Percentiles rank a stretch among this genome's conserved stretches.
These are phyloP conservation scores for Trichosanthes cucumerina DNA, from an alignment of 306 rosid species.

Conservation along the genomic window DNA sequence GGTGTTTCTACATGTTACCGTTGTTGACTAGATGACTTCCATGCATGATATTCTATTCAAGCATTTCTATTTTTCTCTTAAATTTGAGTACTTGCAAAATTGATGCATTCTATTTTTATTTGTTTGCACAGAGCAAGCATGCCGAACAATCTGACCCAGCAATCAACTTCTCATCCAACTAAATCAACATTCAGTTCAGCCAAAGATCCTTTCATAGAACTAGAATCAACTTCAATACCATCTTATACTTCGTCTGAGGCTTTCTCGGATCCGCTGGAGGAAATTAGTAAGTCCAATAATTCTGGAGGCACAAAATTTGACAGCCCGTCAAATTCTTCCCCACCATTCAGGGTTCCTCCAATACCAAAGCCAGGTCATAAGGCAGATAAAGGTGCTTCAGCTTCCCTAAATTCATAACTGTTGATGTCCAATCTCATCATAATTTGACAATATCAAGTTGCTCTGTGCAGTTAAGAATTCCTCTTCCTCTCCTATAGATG, in stretches of 20 bases:
- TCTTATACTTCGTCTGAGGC: slow-evolving; percentile 29
- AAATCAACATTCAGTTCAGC: slow-evolving; percentile 24
- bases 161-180: slow-evolving; percentile 20
- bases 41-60: not conserved
- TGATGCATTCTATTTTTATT: not conserved
- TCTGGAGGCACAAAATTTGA: slow-evolving; percentile 29
- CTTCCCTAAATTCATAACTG: slow-evolving; percentile 14
- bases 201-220: slow-evolving; percentile 52
- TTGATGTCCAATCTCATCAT: slow-evolving; percentile 8
- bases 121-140: slow-evolving; percentile 11
- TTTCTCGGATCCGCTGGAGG: slow-evolving; percentile 40
- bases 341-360: slow-evolving; percentile 56
- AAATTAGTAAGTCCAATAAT: slow-evolving; percentile 30
- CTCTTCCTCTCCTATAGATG: slow-evolving; percentile 50
- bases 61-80: slow-evolving; percentile 2
- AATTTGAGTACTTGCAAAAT: not conserved
- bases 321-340: slow-evolving; percentile 22
- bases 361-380: slow-evolving; percentile 32
- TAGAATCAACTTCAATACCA: slow-evolving; percentile 44
- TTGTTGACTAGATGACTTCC: not conserved
- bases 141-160: slow-evolving; percentile 17
- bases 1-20: not conserved
- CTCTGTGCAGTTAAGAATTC: slow-evolving; percentile 36
- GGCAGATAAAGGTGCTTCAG: slow-evolving; percentile 35
- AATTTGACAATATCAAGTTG: slow-evolving; percentile 11